A percentile compares a stretch with the other conserved stretches of the same genome.
Evolutionary conservation across 164 flowering plant genomes (phyloP).

Genomic region (Cinnamomum micranthum): DNA sequence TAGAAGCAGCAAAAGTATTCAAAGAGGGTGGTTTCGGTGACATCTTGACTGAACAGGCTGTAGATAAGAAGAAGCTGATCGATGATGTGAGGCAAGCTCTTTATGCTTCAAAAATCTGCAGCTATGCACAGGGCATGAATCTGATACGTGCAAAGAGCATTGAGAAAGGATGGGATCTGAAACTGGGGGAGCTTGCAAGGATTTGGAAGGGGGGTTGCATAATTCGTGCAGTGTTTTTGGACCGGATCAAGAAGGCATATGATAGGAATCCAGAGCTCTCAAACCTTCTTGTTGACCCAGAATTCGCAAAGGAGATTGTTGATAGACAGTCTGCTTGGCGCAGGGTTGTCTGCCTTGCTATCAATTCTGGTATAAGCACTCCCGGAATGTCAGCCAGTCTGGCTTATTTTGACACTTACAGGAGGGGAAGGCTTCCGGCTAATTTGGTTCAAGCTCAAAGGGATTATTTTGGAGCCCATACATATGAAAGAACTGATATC

Average conservation of each 20-base stretch:
- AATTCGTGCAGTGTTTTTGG: conserved; percentile 60
- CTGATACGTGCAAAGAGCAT: conserved; percentile 64
- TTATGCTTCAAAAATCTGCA: conserved; percentile 66
- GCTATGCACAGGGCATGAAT: conserved; percentile 79
- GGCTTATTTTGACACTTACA: conserved; percentile 58
- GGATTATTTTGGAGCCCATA: conserved; percentile 78
- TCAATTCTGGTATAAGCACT: conserved; percentile 63
- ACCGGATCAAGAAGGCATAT: conserved; percentile 67
- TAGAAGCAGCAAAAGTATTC: conserved; percentile 57
- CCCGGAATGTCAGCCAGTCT: conserved; percentile 72
- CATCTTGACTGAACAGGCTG: conserved; percentile 29
- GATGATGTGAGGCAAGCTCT: conserved; percentile 70
- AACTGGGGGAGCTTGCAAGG: conserved; percentile 64
- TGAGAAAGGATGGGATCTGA: conserved; percentile 65
- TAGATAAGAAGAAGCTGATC: conserved; percentile 52
- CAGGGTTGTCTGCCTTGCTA: conserved; percentile 55
- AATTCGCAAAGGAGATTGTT: conserved; percentile 64
- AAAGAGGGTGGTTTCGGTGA: conserved; percentile 38
- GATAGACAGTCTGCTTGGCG: conserved; percentile 69
- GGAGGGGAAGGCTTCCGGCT: conserved; percentile 64
- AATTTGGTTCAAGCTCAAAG: conserved; percentile 73
- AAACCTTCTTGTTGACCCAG: conserved; percentile 62
- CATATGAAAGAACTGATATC: conserved; percentile 60
- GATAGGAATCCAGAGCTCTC: conserved; percentile 61
- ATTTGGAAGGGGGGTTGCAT: conserved; percentile 78